These are phyloP conservation scores for Jackrogersella minutella DNA, from an alignment of 495 filamentous ascomycete genomes.

Conservation along the genomic window DNA sequence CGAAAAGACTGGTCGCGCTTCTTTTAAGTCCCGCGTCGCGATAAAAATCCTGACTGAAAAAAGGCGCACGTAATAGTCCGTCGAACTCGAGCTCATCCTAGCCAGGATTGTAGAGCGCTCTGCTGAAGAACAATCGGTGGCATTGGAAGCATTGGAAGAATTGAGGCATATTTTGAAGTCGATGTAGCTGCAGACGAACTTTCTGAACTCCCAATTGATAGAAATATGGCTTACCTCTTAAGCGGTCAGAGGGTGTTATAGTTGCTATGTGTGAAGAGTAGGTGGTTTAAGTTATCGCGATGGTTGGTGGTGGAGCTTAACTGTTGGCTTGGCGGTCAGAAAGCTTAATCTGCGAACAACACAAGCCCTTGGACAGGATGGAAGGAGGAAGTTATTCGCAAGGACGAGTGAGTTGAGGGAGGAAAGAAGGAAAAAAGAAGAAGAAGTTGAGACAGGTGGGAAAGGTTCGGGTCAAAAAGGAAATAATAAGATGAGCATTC, in stretches of 20 bases:
- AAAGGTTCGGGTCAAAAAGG: conserved; percentile 42
- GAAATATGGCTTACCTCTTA: conserved; percentile 35
- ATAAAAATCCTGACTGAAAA: neutral
- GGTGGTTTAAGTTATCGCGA: conserved; percentile 17
- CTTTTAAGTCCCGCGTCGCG: neutral
- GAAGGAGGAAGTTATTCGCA: conserved; percentile 35
- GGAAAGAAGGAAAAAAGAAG: conserved; percentile 23
- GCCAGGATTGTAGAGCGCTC: neutral
- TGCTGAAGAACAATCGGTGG: neutral
- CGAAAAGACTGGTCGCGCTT: neutral
- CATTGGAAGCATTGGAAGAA: neutral
- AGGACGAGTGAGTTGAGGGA: conserved; percentile 47
- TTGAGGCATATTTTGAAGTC: neutral
- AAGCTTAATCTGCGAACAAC: conserved; percentile 46
- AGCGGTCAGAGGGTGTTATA: conserved; percentile 2
- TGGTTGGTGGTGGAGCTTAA: conserved; percentile 36
- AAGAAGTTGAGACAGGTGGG: conserved; percentile 39
- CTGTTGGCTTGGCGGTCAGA: conserved; percentile 37
- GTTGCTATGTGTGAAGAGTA: conserved; percentile 30
- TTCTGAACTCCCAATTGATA: conserved; percentile 27
- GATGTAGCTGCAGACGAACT: conserved; percentile 5
- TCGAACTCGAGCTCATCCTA: neutral
- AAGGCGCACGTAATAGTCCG: conserved; percentile 23
- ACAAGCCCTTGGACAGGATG: conserved; percentile 44
- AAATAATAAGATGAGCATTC: conserved; percentile 43